Base-by-base conservation (phyloP, 805 yeast genomes). In the Wickerhamiella qilinensis region DNA sequence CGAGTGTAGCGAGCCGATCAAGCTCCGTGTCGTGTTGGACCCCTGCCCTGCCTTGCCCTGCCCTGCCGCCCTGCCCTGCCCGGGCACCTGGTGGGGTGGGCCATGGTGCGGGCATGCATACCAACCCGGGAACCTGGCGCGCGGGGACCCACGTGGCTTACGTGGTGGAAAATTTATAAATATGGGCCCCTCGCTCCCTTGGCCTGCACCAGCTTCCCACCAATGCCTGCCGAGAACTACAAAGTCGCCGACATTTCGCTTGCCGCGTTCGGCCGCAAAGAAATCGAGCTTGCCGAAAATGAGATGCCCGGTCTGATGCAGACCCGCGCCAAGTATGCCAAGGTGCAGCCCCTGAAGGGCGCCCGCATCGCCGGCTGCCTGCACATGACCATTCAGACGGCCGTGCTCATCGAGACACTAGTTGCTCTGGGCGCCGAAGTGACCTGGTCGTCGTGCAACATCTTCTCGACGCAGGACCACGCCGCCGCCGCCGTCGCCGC, bases 401-500 rank as follows among this genome's bases (percentile, higher is more conserved):
- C 97, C 54, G 97, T 88, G 50, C 75, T 88, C 67, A 91, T 91
- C 58, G 98, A 88, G 75, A 88, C 98, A 54, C 75, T 91, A 58
- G 82, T 75, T 57, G 94, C 94, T 50, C 75, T 88, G 55, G 98
- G 98, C 71, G 98, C 98, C 48, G 98, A 88, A 73, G 97, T 88
- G 47, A 91, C 98, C 59, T 88, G 98, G 98, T 75, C 95, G 48
- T 84, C 95, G 36, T 88, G 98, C 76, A 88, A 88, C 93, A 88
- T 88, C 58, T 88, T 83, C 79, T 86, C 97, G 55, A 88, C 98
- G 52, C 98, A 88, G 73, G 98, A 88, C 69, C 97, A 88, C 65
- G 97, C 97, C 54, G 97, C 98, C 57, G 96, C 98, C 59, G 97
- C 97, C 56, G 91, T 88, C 64, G 98, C 98, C 55, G 98, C 97